Evolutionary conservation across 768 basidiomycete genomes (phyloP), one percentile per base, ranked within the genome.

Genomic region (Lactifluus hygrophoroides): DNA sequence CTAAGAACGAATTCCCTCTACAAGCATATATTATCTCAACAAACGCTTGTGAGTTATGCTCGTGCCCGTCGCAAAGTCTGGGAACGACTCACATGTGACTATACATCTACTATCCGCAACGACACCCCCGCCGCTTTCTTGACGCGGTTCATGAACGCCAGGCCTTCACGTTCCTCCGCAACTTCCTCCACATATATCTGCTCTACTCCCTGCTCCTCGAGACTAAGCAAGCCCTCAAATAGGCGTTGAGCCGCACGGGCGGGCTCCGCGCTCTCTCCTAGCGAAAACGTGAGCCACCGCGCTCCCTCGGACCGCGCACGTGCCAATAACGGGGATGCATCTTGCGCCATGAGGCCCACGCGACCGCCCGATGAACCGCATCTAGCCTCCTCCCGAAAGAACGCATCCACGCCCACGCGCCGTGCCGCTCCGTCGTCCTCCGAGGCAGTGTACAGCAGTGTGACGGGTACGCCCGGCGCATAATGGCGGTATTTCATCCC

Each of bases 401-500:
- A 77, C 3, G 72, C 55, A 4, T 66, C 65, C 14, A 73, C 60
- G 1, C 73, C 65, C 13, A 70, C 66, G 3, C 73, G 54, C 7
- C 68, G 50, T n/a, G 64, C 59, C 21, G 71, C 73, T 16, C 42
- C 6, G 53, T 21, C 7, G 80, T n/a, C 44, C 42, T 2, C 5
- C 52, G 6, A 2, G n/a, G 16, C 6, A 3, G 83, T 81, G 61
- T 80, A 77, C 38, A 93, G 74, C 6, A 98, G 79, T 21, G 80
- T 81, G 30, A 97, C 90, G 2, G 93, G 92, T 4, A 94, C 85
- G 1, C 85, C 75, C 2, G 96, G 96, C 23, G 94, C 88, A 70
- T 99, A 99, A 73, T 99, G 96, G 51, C 87, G 82, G 70, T 99
- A 99, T 73, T 99, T 99, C 94, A 97, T 96, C 32, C 96, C 96